Conservation (phyloP, 129 eudicot species). For the Deinandra increscens region DNA sequence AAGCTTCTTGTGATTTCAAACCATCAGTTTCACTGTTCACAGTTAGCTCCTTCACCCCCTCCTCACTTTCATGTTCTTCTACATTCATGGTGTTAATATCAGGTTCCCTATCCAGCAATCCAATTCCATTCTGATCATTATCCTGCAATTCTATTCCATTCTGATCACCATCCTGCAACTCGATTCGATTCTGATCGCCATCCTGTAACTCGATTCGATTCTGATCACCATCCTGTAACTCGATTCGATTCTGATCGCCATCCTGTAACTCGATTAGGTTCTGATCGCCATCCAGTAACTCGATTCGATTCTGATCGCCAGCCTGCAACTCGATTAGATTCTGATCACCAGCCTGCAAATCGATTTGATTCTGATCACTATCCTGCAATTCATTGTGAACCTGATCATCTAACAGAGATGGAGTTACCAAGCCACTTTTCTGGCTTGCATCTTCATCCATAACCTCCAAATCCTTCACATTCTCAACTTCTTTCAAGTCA, state of each 20-base stretch:
- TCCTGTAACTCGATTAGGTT: not conserved
- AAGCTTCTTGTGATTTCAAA: constrained; percentile 26
- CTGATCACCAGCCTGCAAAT: constrained; percentile 5
- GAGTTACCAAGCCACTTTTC: constrained; percentile 6
- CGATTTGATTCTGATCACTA: not conserved
- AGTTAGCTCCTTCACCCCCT: constrained; percentile 33
- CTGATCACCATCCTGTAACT: constrained; percentile 6
- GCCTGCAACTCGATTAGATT: not conserved
- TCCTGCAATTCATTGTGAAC: constrained; percentile 1
- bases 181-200: not conserved
- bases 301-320: not conserved
- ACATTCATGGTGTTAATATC: constrained; percentile 15
- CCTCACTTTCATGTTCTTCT: constrained; percentile 21
- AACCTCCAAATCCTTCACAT: constrained; percentile 20
- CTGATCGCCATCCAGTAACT: not conserved
- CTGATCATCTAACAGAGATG: constrained; percentile 15
- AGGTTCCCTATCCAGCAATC: constrained; percentile 16
- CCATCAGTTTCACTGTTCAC: constrained; percentile 20
- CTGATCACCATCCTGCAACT: not conserved
- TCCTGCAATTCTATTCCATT: not conserved
- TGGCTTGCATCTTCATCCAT: constrained; percentile 24
- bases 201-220: not conserved
- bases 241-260: constrained; percentile 2
- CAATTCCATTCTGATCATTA: not conserved
- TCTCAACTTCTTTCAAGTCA: constrained; percentile 6